Evolutionary conservation across 108 stramenopile genomes (phyloP).

Genomic region (Heterococcus sp.): DNA sequence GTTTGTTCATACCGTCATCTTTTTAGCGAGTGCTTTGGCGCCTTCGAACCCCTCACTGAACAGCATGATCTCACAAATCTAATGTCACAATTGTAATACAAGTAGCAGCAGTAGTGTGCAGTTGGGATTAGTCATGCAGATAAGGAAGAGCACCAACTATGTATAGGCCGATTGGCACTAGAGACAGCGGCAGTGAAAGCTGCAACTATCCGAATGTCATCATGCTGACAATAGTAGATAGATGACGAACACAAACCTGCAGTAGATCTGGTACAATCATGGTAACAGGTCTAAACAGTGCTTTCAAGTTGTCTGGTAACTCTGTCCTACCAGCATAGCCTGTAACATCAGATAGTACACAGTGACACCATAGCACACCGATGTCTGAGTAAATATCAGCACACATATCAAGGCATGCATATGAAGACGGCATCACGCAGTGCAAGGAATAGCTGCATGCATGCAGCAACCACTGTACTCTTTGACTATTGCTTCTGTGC

Average conservation of each 20-base stretch:
- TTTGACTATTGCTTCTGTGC: no score
- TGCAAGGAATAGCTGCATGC: no score
- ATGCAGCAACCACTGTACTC: no score
- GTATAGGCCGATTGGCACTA: no score
- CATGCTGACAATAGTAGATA: no score
- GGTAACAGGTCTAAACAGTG: slow-evolving; percentile 70
- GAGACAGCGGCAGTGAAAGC: no score
- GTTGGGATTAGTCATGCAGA: no score
- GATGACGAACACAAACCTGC: no score
- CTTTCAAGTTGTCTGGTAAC: slow-evolving; percentile 71
- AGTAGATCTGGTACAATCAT: slow-evolving; percentile 72
- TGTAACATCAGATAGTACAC: background rate
- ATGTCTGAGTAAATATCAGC: background rate
- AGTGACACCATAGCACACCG: background rate
- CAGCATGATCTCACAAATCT: slow-evolving; percentile 73
- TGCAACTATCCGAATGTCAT: no score
- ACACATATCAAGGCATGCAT: background rate
- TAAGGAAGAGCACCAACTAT: no score
- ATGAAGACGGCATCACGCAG: no score
- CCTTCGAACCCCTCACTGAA: slow-evolving; percentile 72
- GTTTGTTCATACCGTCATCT: slow-evolving; percentile 75
- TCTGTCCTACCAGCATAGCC: slow-evolving; percentile 74
- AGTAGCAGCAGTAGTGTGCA: background rate
- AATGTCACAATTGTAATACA: no score
- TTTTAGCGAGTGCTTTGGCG: slow-evolving; percentile 66